These are phyloP conservation scores for Neoboletus magnificus DNA, from an alignment of 768 basidiomycete species.

Conservation along the genomic window DNA sequence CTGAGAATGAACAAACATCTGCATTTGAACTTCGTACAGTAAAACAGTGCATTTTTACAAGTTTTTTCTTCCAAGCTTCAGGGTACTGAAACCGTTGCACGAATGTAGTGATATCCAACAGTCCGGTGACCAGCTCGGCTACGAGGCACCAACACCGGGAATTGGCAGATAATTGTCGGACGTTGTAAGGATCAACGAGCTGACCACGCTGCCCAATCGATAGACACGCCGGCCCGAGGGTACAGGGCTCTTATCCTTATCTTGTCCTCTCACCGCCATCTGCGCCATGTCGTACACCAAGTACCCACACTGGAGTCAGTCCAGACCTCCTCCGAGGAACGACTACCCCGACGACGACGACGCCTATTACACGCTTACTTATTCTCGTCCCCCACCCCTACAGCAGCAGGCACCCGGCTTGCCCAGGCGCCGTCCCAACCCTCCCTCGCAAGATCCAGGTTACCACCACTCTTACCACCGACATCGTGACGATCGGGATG, in stretches of 20 bases:
- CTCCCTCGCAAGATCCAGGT: slow-evolving; percentile 3
- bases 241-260: not conserved
- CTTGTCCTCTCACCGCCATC: not conserved
- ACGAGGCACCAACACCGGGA: no score
- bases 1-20: no score
- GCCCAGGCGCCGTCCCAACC: slow-evolving; percentile 19
- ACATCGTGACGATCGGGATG: slow-evolving; percentile 23
- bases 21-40: no score
- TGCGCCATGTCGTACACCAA: slow-evolving; percentile 6
- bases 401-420: slow-evolving; percentile 2
- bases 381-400: slow-evolving; percentile 5
- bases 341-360: slow-evolving; percentile 18
- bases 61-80: no score
- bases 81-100: no score
- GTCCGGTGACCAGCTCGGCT: no score
- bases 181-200: not conserved
- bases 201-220: slow-evolving; percentile 2
- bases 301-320: not conserved
- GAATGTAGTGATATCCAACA: no score
- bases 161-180: not conserved
- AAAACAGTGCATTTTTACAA: no score
- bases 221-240: not conserved
- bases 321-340: not conserved
- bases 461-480: slow-evolving; percentile 13
- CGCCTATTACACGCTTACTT: slow-evolving; percentile 8